Evolutionary conservation across 2,329 filamentous ascomycete genomes (phyloP), one percentile per base, ranked within the genome.

Genomic region (Monosporascus sp.): DNA sequence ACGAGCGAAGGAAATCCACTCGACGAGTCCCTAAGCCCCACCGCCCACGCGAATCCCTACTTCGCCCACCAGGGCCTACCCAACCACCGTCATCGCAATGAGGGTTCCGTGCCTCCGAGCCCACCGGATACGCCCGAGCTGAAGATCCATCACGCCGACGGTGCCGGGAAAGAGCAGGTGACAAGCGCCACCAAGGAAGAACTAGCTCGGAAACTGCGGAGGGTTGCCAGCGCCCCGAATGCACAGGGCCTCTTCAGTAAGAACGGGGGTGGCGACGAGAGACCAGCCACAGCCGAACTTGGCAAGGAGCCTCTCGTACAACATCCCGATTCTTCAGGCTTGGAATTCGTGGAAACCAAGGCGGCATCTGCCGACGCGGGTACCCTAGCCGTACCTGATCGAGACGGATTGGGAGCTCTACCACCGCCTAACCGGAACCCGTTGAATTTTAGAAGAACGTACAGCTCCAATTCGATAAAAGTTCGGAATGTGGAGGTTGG

Each of bases 381-480:
- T 53, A 62, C 65, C n/a, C 69, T 78, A 34, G 62, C 67, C 17
- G 63, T 75, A 9, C 70, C 76, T 20, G 72, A 75, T 49, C 68
- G 74, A 48, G 81, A 84, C 64, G 70, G 74, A 20, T 73, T 87
- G 17, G 78, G 80, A 51, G 79, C 82, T 49, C 81, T 91, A 54
- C 78, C 90, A 37, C 80, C 83, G 2, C 85, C 87, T 5, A 82
- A 82, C 50, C 83, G 85, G 62, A 82, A 86, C 59, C 80, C 83
- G 18, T 78, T 90, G 48, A 85, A 90, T 20, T 99, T 97, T 74
- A 82, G 94, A 65, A 83, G 94, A 68, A 99, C 94, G 3, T 99
- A 99, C 71, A 97, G 94, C 72, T 97, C 93, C 60, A 99, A 97
- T 72, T 97, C 94, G 41, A 99, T 99, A 78, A 99, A 99, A 74